phyloP scores from a whole-genome alignment of 148 eudicot genomes.

The Polygonum maritimum region DNA sequence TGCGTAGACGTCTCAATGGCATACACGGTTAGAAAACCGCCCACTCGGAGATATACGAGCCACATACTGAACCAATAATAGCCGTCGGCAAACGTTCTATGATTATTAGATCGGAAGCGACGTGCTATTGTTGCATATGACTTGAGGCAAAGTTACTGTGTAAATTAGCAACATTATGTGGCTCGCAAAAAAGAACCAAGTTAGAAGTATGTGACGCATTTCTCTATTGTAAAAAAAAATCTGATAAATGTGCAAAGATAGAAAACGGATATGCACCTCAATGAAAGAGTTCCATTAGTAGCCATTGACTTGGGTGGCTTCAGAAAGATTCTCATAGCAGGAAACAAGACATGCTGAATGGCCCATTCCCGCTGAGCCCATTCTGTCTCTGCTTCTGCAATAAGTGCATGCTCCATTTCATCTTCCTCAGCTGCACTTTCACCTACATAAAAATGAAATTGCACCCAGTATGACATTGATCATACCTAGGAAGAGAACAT shows the following conservation, averaged over 20 bases:
- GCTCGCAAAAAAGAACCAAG: background rate
- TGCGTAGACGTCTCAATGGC: slow-evolving; percentile 2
- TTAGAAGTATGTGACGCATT: background rate
- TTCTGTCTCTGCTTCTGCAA: slow-evolving; percentile 78
- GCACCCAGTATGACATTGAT: background rate
- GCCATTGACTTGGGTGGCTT: slow-evolving; percentile 89
- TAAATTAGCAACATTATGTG: too few species aligned
- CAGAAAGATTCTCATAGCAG: slow-evolving; percentile 86
- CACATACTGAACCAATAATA: background rate
- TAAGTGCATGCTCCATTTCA: slow-evolving; percentile 52
- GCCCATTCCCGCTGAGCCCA: slow-evolving; percentile 99
- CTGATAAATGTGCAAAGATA: background rate
- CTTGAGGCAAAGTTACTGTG: background rate
- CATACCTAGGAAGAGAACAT: too few species aligned
- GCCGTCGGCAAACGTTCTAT: background rate
- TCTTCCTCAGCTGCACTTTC: slow-evolving; percentile 22
- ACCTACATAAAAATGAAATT: slow-evolving; percentile 21
- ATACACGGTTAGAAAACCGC: background rate
- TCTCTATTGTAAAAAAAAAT: background rate
- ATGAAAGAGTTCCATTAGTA: slow-evolving; percentile 72
- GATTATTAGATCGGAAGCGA: background rate
- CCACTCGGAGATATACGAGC: slow-evolving; percentile 7
- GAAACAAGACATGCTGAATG: slow-evolving; percentile 81
- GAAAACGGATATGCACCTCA: slow-evolving; percentile 39
- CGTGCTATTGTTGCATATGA: background rate